Percentiles rank a stretch among this genome's conserved stretches.
Conservation (phyloP, 176 grass and related monocot species). For the Zoysia japonica region DNA sequence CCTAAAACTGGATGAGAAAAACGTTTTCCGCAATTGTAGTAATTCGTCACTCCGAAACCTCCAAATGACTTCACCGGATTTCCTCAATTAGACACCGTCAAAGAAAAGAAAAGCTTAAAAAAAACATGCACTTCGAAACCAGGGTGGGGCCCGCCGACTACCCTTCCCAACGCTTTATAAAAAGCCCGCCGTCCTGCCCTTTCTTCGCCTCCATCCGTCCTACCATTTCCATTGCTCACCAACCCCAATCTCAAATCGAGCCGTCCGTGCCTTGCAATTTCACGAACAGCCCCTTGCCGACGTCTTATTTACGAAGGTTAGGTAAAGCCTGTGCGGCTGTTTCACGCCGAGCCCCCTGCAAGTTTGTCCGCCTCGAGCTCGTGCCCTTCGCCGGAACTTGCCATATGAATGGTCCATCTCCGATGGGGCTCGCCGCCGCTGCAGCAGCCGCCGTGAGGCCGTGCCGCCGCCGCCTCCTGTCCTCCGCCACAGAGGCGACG, state of each 20-base stretch:
- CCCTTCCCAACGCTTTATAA: conserved; percentile 27
- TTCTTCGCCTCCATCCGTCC: not conserved
- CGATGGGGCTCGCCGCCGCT: conserved; percentile 69
- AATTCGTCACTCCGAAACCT: no score
- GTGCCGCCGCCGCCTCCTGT: conserved; percentile 56
- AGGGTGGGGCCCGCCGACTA: conserved; percentile 25
- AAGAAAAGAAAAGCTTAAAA: not conserved
- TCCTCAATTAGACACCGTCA: conserved; percentile 10
- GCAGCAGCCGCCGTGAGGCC: conserved; percentile 59
- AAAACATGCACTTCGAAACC: conserved; percentile 27
- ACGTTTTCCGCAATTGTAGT: not conserved
- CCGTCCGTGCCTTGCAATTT: not conserved
- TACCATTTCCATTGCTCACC: not conserved
- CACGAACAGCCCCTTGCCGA: conserved; percentile 6
- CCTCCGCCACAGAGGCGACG: conserved; percentile 28
- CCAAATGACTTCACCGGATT: not conserved
- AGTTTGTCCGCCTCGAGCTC: not conserved
- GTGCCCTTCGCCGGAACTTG: conserved; percentile 44
- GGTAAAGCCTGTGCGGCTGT: not conserved
- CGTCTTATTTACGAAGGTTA: not conserved
- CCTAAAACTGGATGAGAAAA: not conserved
- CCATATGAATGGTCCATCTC: conserved; percentile 57
- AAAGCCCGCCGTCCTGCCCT: not conserved
- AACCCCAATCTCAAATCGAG: not conserved
- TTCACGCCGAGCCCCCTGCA: conserved; percentile 14